Base-by-base conservation (phyloP, 306 rosid genomes). In the Comarum palustre region DNA sequence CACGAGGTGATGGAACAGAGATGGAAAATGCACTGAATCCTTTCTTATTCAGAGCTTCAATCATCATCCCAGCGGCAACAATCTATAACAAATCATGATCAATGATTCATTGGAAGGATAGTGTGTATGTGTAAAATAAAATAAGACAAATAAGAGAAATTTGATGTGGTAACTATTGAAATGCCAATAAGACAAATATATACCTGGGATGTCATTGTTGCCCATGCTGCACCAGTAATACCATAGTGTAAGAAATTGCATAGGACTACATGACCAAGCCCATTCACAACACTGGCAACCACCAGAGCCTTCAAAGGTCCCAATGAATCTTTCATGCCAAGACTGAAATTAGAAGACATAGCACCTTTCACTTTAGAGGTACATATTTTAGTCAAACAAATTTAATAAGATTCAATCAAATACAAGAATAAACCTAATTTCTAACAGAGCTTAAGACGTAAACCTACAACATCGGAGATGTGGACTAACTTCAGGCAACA, bases 241-340 rank as follows among this genome's bases (percentile, higher is more conserved):
- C 97, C 96, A 75, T 84, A 86, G 51, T 75, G 82, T 27, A 91
- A 68, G 73, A 63, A 74, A 22, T 61, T 89, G 87, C 96, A 91
- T 0, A 89, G 74, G 73, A 87, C 59, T 74, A 86, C 61, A 77
- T 89, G 85, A 78, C 97, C 97, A 65, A 80, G 19, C 39, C 87
- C 96, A 80, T 87, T 87, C 59, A 87, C 81, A 71, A 68, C 60
- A 71, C 87, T 89, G 22, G 97, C 88, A 60, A 75, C 84, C 29
- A 82, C 88, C 87, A 89, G 83, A 73, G 96, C 88, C 87, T 86
- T 91, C 65, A 87, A 71, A 64, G 96, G 97, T 80, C 93, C 97
- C 96, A 87, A 80, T 2, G 97, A 91, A 89, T 89, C 97, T 87
- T 91, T 91, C 97, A 89, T 86, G 78, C 93, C 96, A 78, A 91